phyloP scores from a whole-genome alignment of 257 asterid genomes.

The Knoxia roxburghii region DNA sequence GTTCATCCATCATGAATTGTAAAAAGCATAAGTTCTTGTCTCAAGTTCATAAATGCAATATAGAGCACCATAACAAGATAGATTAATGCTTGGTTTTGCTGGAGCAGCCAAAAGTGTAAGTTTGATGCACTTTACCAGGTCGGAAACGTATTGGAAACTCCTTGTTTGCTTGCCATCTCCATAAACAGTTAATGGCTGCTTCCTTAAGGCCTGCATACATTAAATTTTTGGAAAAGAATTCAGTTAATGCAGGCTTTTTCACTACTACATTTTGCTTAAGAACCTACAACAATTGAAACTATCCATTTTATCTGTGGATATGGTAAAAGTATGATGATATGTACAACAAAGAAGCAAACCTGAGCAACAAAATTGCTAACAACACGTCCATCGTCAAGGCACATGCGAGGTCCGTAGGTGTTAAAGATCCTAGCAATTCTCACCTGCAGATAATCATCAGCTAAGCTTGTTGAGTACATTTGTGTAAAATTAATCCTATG shows the following conservation, averaged over 20 bases:
- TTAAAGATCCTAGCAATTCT: constrained; percentile 89
- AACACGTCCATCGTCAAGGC: constrained; percentile 89
- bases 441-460: constrained; percentile 36
- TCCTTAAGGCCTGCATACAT: constrained; percentile 64
- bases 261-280: no score
- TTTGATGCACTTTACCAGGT: constrained; percentile 43
- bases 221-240: constrained; percentile 3
- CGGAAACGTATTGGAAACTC: constrained; percentile 90
- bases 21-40: neutral
- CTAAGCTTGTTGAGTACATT: neutral
- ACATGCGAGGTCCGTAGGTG: constrained; percentile 94
- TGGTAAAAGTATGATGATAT: no score
- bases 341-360: constrained; percentile 40
- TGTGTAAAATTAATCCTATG: neutral
- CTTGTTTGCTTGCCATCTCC: constrained; percentile 96
- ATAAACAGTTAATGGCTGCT: constrained; percentile 77
- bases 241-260: neutral
- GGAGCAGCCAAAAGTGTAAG: neutral
- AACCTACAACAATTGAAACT: neutral
- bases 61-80: neutral
- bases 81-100: neutral
- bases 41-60: neutral
- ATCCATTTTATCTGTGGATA: no score
- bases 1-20: constrained; percentile 4
- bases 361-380: constrained; percentile 95